Evolutionary conservation across 1,139 yeast species (phyloP), one percentile per base, ranked within the genome.

Genomic region (Blastobotrys capitulatus): DNA sequence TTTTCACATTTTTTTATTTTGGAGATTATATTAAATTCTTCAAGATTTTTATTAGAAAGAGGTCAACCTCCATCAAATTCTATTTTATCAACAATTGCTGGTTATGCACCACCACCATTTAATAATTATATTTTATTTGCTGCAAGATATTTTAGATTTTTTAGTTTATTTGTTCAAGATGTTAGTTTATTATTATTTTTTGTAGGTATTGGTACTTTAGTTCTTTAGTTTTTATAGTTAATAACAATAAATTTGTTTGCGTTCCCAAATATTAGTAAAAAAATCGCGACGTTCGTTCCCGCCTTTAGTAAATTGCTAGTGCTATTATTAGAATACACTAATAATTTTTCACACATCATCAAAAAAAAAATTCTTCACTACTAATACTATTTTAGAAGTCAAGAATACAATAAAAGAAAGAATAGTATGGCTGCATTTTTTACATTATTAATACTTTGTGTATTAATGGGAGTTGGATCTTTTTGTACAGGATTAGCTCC

Each of bases 401-500:
- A 7, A 22, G 6, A 22, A 22, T 22, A 5, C 36, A 15, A 16
- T 7, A 16, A 22, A 20, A 10, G 16, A 15, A 18, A 22, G 12
- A 41, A 10, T 15, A 32, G 42, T 16, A 60, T 61, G 64, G 42
- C 54, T 12, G 53, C 60, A 38, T 52, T 61, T 26, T 38, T 60
- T 37, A 55, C 61, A 18, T 53, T 64, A 20, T 29, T 63, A 36
- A 26, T 64, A 26, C 54, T 64, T 22, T 61, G 64, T 25, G 26
- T 53, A 34, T 48, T 63, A 9, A 64, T 64, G 67, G 64, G 62
- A 19, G 46, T 54, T 5, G 64, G 59, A 31, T 66, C 73, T 31
- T 61, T 67, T 47, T 60, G 56, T 3, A 65, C 72, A 2, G 74
- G 73, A 1, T 47, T 70, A 47, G 58, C 70, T 7, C 77, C 78